Conservation (phyloP, 108 stramenopile genomes). For the Skeletonema menzelii region DNA sequence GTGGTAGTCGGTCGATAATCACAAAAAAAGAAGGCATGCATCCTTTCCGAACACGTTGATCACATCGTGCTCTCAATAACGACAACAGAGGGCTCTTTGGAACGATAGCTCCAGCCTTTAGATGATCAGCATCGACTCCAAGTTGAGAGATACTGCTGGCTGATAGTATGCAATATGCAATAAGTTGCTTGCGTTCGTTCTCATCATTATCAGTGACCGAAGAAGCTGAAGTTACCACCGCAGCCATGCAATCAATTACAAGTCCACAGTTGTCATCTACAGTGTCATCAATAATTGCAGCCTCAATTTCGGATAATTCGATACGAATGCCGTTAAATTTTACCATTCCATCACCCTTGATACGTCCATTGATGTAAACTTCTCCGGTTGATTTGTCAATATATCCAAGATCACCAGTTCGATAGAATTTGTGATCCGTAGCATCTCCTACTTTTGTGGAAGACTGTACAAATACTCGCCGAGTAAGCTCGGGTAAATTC, state of each 20-base stretch:
- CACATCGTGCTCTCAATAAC: constrained; percentile 53
- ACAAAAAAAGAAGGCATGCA: constrained; percentile 70
- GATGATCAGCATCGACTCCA: constrained; percentile 15
- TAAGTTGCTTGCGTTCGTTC: constrained; percentile 40
- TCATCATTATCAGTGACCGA: constrained; percentile 13
- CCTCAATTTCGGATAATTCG: constrained; percentile 82
- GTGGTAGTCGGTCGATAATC: constrained; percentile 61
- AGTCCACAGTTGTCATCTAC: constrained; percentile 9
- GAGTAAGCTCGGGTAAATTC: constrained; percentile 61
- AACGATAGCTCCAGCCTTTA: constrained; percentile 47
- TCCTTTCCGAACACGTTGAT: constrained; percentile 50
- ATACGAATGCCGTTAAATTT: constrained; percentile 84
- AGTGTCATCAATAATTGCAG: constrained; percentile 49
- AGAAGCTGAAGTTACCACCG: constrained; percentile 1
- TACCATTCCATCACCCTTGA: constrained; percentile 80
- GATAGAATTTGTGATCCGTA: constrained; percentile 38
- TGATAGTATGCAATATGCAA: constrained; percentile 69
- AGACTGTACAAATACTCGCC: constrained; percentile 49
- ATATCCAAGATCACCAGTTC: constrained; percentile 82
- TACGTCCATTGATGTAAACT: constrained; percentile 70
- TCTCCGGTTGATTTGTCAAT: constrained; percentile 37
- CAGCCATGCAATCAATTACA: constrained; percentile 61
- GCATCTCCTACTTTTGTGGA: not conserved
- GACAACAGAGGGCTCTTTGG: constrained; percentile 56
- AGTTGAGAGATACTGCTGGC: constrained; percentile 48